Evolutionary conservation across 2,329 filamentous ascomycete genomes (phyloP).

Genomic region (Aspergillus quadricinctus): DNA sequence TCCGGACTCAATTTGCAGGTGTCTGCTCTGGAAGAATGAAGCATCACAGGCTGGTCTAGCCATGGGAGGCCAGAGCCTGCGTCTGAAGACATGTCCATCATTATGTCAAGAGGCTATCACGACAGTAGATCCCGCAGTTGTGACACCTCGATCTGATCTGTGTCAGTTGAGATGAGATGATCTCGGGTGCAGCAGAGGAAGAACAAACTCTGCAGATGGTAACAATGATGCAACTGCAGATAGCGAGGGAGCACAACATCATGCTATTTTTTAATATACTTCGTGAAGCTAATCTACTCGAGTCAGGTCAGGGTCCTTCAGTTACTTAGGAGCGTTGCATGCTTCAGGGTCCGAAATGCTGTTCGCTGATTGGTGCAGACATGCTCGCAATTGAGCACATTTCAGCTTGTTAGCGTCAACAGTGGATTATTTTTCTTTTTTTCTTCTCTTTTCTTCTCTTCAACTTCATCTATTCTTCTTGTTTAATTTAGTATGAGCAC

Average conservation of each 20-base stretch:
- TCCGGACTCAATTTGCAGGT: constrained; percentile 25
- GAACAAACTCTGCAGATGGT: background rate
- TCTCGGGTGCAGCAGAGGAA: background rate
- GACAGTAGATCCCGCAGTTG: background rate
- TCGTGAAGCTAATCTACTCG: too few relatives aligned
- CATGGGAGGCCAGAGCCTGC: constrained; percentile 18
- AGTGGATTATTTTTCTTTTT: background rate
- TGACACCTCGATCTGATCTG: background rate
- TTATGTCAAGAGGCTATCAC: background rate
- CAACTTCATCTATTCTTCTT: background rate
- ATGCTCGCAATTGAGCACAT: constrained; percentile 28
- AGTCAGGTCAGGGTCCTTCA: too few relatives aligned
- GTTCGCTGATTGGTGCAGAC: constrained; percentile 8
- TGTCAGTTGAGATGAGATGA: background rate
- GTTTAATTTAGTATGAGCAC: constrained; percentile 9
- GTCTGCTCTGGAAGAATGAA: constrained; percentile 27
- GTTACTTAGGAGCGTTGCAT: too few relatives aligned
- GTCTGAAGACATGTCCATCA: constrained; percentile 14
- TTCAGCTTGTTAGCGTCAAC: constrained; percentile 7
- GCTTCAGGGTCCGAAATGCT: too few relatives aligned
- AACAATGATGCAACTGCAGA: too few relatives aligned
- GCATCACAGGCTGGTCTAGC: constrained; percentile 29
- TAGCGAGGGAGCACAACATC: too few relatives aligned
- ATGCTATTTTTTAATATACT: too few relatives aligned
- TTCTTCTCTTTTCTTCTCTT: too few relatives aligned